A percentile compares a stretch with the other conserved stretches of the same genome.
phyloP scores from a whole-genome alignment of 495 filamentous ascomycete genomes.

The Penicillium pulvis region DNA sequence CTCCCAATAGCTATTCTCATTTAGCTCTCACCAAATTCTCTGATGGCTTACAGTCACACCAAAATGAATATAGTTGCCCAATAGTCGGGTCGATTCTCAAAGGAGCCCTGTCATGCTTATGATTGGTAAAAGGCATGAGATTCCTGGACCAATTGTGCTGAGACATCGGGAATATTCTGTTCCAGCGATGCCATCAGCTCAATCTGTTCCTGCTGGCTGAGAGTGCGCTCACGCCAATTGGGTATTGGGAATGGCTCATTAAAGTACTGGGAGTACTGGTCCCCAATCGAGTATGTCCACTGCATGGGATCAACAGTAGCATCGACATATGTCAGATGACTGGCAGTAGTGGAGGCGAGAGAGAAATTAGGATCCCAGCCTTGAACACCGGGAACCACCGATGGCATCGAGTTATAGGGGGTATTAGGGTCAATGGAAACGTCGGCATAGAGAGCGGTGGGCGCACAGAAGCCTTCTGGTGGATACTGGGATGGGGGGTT shows the following conservation, averaged over 20 bases:
- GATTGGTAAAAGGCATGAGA: conserved; percentile 63
- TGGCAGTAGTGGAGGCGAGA: conserved; percentile 45
- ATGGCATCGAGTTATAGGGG: conserved; percentile 48
- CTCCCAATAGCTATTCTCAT: conserved; percentile 9
- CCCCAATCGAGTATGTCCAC: conserved; percentile 45
- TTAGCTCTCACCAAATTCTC: conserved; percentile 6
- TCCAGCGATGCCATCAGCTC: conserved; percentile 70
- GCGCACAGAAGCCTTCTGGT: conserved; percentile 24
- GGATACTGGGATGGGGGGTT: conserved; percentile 23
- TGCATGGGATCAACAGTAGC: conserved; percentile 41
- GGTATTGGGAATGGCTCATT: conserved; percentile 45
- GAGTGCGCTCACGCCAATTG: conserved; percentile 58
- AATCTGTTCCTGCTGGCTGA: conserved; percentile 70
- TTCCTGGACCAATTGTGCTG: conserved; percentile 52
- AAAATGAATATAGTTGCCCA: not conserved
- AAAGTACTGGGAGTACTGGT: conserved; percentile 55
- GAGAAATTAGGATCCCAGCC: conserved; percentile 50
- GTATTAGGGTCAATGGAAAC: conserved; percentile 43
- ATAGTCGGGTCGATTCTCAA: not conserved
- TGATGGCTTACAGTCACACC: not conserved
- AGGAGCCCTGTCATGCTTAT: conserved; percentile 15
- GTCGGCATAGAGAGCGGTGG: conserved; percentile 31
- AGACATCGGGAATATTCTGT: conserved; percentile 58
- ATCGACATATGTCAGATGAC: conserved; percentile 43
- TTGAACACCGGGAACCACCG: conserved; percentile 47